phyloP scores from a whole-genome alignment of 2,329 filamentous ascomycete genomes.

The Beauveria australis region DNA sequence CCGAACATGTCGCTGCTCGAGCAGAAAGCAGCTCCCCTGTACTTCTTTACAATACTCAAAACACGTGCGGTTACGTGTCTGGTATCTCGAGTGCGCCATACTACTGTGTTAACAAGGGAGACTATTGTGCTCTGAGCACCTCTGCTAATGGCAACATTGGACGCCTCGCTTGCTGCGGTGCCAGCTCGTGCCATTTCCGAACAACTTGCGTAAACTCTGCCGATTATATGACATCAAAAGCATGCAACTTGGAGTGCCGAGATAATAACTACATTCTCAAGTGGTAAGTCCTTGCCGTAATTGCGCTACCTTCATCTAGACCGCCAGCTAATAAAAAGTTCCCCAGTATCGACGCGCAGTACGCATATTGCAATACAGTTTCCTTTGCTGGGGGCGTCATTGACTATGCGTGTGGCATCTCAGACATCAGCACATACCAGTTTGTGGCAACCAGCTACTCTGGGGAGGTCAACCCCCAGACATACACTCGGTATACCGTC shows the following conservation, averaged over 20 bases:
- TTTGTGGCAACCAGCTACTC: slow-evolving; percentile 32
- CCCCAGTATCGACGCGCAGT: slow-evolving; percentile 25
- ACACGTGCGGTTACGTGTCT: slow-evolving; percentile 42
- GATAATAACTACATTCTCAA: slow-evolving; percentile 35
- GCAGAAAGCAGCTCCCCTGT: slow-evolving; percentile 18
- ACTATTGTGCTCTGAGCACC: slow-evolving; percentile 34
- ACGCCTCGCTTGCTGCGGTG: slow-evolving; percentile 34
- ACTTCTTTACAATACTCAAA: slow-evolving; percentile 38
- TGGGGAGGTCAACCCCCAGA: slow-evolving; percentile 25
- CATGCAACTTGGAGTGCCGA: slow-evolving; percentile 33
- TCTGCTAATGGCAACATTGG: slow-evolving; percentile 23
- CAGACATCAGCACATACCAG: slow-evolving; percentile 25
- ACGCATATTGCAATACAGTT: slow-evolving; percentile 38
- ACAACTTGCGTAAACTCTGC: slow-evolving; percentile 31
- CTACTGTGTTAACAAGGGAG: slow-evolving; percentile 25
- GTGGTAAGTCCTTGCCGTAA: slow-evolving; percentile 28
- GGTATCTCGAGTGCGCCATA: slow-evolving; percentile 31
- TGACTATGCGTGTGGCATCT: slow-evolving; percentile 37
- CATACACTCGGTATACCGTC: slow-evolving; percentile 22
- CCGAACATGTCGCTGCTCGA: slow-evolving; percentile 25
- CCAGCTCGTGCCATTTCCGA: slow-evolving; percentile 25
- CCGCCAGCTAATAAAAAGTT: slow-evolving; percentile 13
- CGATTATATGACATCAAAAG: slow-evolving; percentile 24
- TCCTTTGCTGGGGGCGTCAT: slow-evolving; percentile 31
- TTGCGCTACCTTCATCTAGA: neutral